Conservation (phyloP, 352 stramenopile species). For the Globisporangium nodosum region DNA sequence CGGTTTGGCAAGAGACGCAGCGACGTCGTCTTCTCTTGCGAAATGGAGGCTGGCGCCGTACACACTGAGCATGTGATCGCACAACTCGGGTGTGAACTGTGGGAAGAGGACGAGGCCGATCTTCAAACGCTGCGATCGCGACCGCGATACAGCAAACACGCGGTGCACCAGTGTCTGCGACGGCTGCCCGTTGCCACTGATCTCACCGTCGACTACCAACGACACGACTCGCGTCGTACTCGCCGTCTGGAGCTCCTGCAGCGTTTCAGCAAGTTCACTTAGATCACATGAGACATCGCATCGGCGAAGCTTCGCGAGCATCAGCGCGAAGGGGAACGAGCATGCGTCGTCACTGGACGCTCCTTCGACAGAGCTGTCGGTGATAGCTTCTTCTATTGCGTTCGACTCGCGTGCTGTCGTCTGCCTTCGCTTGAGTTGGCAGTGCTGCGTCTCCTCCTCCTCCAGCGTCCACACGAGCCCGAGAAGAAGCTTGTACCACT, state of each 20-base stretch:
- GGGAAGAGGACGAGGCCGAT: slow-evolving; percentile 23
- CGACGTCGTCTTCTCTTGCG: neutral
- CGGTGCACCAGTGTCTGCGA: neutral
- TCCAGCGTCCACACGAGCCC: slow-evolving; percentile 8
- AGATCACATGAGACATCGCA: neutral
- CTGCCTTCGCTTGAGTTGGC: neutral
- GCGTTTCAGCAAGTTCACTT: neutral
- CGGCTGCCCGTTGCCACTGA: neutral
- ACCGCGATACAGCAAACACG: neutral
- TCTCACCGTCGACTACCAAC: neutral
- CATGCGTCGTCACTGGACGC: neutral
- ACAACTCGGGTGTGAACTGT: slow-evolving; percentile 16
- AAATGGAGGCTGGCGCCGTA: slow-evolving; percentile 19
- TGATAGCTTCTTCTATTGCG: neutral
- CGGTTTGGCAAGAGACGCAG: neutral
- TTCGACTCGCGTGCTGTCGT: neutral
- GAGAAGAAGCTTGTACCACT: slow-evolving; percentile 29
- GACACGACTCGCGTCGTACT: neutral
- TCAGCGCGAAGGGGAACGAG: neutral
- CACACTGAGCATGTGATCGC: slow-evolving; percentile 22
- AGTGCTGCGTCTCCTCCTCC: neutral
- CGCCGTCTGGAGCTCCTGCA: neutral
- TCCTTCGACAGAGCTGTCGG: too few relatives aligned
- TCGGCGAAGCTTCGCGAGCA: neutral
- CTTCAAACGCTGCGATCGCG: slow-evolving; percentile 17